These are phyloP conservation scores for Metschnikowia gruessii DNA, from an alignment of 805 yeast genomes.

Conservation along the genomic window DNA sequence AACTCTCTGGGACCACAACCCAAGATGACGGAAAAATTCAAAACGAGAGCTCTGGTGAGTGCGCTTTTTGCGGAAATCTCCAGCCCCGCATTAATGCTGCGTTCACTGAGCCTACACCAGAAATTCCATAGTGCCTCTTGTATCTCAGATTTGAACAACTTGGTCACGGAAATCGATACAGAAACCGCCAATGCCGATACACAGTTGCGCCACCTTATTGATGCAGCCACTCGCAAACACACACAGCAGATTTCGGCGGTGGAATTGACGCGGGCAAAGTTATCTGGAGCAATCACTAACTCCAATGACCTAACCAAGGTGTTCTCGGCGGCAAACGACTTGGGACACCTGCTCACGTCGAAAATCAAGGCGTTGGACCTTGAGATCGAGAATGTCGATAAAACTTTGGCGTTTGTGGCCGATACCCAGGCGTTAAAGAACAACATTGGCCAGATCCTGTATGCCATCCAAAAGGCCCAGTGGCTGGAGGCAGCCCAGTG, in stretches of 20 bases:
- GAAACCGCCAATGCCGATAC: conserved; percentile 25
- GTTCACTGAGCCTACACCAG: conserved; percentile 8
- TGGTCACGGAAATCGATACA: conserved; percentile 30
- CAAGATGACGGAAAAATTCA: conserved; percentile 1
- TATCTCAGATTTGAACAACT: conserved; percentile 28
- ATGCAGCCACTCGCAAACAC: conserved; percentile 28
- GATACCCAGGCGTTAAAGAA: conserved; percentile 64
- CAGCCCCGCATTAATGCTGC: conserved; percentile 6
- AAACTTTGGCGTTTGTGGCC: conserved; percentile 61
- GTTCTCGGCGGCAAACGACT: conserved; percentile 57
- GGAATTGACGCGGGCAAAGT: conserved; percentile 60
- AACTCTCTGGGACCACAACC: too few species aligned
- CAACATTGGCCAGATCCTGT: conserved; percentile 60
- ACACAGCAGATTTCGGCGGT: conserved; percentile 43
- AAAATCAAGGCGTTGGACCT: conserved; percentile 66
- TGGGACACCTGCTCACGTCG: conserved; percentile 65
- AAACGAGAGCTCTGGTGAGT: conserved; percentile 8
- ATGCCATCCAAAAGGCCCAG: conserved; percentile 63
- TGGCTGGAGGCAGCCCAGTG: conserved; percentile 80
- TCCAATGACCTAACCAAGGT: conserved; percentile 55
- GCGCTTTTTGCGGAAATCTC: conserved; percentile 15
- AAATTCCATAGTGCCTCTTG: conserved; percentile 24
- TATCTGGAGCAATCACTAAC: conserved; percentile 56
- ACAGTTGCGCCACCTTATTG: conserved; percentile 26
- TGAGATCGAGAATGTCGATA: conserved; percentile 62